Base-by-base conservation (phyloP, 2,329 filamentous ascomycete species). In the Dothideomycetes sp. region DNA sequence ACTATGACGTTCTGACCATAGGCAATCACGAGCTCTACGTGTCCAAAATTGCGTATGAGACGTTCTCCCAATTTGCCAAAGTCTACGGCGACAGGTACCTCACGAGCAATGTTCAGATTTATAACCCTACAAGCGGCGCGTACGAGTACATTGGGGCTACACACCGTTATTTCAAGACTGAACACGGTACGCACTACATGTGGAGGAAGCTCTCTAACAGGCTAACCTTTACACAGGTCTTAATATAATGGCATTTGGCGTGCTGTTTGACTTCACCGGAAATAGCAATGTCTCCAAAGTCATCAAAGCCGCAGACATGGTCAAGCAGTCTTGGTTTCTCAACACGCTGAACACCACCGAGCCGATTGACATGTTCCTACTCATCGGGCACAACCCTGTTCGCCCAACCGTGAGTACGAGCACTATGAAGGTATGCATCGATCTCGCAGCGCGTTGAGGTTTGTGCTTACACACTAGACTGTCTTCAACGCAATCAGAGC, bases 11-110 rank as follows among this genome's bases (percentile, higher is more conserved):
- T 17, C 56, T 75, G 31, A 68, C 69, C 2, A 70, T 73, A 41
- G 70, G 74, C 3, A 80, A 81, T 52, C 77, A 82, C 48, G 78
- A 81, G 58, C 67, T 82, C 5, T 80, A 81, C 51, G 65, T 77
- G 8, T 69, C 70, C 8, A 69, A 75, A 19, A 69, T 80, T 37
- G 70, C 77, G 1, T 78, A 79, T 45, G 69, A 80, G 49, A 73
- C 73, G 8, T 75, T 77, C 52, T 63, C 63, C 44, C 66, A 74
- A 37, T 78, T 80, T 48, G 69, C 72, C 29, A 69, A 68, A 40
- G 66, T 70, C 43, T 82, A 75, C 56, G 52, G 70, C 30, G 70
- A 72, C 34, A 64, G 57, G 42, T 73, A 73, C 45, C 52, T 73
- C 16, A 71, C 69, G 1, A 70, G 66, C 52, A 74, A 74, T 49